These are phyloP conservation scores for Yamadazyma olivae DNA, from an alignment of 805 yeast genomes.

Conservation along the genomic window DNA sequence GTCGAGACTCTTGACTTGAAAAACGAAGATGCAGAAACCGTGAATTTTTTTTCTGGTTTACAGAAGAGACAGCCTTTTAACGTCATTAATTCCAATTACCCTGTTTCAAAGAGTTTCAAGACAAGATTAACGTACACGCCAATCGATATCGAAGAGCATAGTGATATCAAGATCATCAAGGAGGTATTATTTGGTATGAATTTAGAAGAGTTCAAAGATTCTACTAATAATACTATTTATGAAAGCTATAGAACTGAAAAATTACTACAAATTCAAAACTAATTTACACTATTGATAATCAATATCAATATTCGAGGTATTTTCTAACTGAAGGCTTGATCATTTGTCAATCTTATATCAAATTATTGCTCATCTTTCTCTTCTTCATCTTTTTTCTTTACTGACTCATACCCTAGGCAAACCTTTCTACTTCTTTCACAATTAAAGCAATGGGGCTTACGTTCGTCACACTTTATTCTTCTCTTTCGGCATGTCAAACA, in stretches of 20 bases:
- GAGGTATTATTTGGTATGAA: conserved; percentile 9
- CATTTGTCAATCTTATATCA: too few species aligned
- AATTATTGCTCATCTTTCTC: conserved; percentile 1
- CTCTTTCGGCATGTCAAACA: conserved; percentile 71
- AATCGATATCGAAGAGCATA: conserved; percentile 6
- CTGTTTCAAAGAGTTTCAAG: background rate
- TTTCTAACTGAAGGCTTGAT: too few species aligned
- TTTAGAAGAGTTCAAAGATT: conserved; percentile 12
- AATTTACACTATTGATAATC: background rate
- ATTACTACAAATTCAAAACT: conserved; percentile 3
- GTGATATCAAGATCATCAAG: conserved; percentile 7
- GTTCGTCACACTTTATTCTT: conserved; percentile 73
- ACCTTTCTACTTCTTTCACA: conserved; percentile 63
- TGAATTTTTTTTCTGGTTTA: background rate
- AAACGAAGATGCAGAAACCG: conserved; percentile 6
- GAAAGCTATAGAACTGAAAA: conserved; percentile 14
- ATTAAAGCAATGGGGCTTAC: conserved; percentile 65
- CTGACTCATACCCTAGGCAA: conserved; percentile 62
- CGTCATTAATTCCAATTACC: conserved; percentile 5
- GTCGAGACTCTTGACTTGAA: conserved; percentile 3
- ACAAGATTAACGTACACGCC: background rate
- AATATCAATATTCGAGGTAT: background rate
- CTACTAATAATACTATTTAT: conserved; percentile 13
- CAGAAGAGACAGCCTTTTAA: conserved; percentile 9
- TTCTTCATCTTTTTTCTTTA: conserved; percentile 7